phyloP scores from a whole-genome alignment of 106 monocot genomes.

The Allium fistulosum region DNA sequence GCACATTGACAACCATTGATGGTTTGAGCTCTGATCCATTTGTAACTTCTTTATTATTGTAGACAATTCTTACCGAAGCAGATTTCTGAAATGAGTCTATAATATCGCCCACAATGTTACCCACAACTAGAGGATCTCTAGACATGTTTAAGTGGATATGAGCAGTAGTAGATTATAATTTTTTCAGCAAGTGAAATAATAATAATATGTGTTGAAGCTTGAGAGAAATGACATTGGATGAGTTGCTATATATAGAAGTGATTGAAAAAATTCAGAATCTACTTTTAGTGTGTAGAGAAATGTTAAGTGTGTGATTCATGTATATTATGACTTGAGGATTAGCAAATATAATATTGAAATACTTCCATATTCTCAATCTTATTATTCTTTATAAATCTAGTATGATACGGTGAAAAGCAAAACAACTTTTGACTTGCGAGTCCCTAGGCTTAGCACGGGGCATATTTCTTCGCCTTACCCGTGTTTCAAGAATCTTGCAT shows the following conservation, averaged over 20 bases:
- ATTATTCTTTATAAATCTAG: neutral
- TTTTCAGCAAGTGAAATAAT: neutral
- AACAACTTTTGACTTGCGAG: neutral
- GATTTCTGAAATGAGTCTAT: constrained; percentile 49
- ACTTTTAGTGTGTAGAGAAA: neutral
- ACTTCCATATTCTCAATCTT: constrained; percentile 1
- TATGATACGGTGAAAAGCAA: neutral
- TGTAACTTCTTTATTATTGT: constrained; percentile 39
- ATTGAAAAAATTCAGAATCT: neutral
- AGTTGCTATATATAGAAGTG: neutral
- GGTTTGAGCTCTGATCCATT: constrained; percentile 62
- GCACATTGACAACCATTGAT: constrained; percentile 26
- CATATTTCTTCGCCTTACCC: neutral
- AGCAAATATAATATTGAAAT: neutral
- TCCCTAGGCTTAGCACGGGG: neutral
- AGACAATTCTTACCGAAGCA: constrained; percentile 34
- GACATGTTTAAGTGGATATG: constrained; percentile 17
- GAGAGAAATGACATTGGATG: neutral
- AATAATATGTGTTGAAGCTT: neutral
- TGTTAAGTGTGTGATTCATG: neutral
- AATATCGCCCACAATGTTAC: constrained; percentile 53
- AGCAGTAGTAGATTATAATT: neutral
- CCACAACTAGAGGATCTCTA: constrained; percentile 65
- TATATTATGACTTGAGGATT: neutral
- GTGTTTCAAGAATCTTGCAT: neutral